phyloP scores from a whole-genome alignment of 306 rosid genomes.

The Aeschynomene evenia region DNA sequence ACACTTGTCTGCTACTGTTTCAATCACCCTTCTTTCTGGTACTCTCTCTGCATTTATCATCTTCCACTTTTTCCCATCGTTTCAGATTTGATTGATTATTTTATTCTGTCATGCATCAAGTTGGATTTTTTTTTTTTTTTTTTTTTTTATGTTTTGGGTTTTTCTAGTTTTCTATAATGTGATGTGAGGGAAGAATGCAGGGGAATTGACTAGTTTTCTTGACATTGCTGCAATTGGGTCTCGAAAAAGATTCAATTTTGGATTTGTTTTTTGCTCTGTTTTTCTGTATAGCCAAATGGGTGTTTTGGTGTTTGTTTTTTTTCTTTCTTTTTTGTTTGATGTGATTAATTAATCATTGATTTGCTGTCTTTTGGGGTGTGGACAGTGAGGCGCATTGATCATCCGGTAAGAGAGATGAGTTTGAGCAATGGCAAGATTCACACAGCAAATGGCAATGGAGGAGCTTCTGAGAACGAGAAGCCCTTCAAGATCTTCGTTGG shows the following conservation, averaged over 20 bases:
- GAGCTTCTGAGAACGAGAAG: slow-evolving; percentile 20
- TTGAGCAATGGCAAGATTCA: slow-evolving; percentile 39
- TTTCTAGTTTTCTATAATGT: background rate
- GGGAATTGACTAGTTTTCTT: background rate
- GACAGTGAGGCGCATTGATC: slow-evolving; percentile 26
- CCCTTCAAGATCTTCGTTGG: slow-evolving; percentile 68
- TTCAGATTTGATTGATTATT: background rate
- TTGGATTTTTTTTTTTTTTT: background rate
- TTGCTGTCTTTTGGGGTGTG: slow-evolving; percentile 7
- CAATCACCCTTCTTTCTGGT: background rate
- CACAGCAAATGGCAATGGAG: slow-evolving; percentile 28
- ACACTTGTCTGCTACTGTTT: background rate
- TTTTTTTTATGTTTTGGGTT: background rate
- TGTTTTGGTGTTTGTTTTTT: background rate
- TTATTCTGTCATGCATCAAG: background rate
- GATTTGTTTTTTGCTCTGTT: background rate
- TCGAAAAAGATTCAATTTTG: slow-evolving; percentile 9
- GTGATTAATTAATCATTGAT: slow-evolving; percentile 2
- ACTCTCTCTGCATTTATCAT: background rate
- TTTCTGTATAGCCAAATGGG: background rate
- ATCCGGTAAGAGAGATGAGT: slow-evolving; percentile 40
- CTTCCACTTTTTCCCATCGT: background rate
- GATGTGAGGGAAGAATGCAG: background rate
- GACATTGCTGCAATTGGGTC: background rate
- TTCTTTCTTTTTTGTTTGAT: background rate